Evolutionary conservation across 2,329 filamentous ascomycete genomes (phyloP).

Genomic region (Neonectria neomacrospora): DNA sequence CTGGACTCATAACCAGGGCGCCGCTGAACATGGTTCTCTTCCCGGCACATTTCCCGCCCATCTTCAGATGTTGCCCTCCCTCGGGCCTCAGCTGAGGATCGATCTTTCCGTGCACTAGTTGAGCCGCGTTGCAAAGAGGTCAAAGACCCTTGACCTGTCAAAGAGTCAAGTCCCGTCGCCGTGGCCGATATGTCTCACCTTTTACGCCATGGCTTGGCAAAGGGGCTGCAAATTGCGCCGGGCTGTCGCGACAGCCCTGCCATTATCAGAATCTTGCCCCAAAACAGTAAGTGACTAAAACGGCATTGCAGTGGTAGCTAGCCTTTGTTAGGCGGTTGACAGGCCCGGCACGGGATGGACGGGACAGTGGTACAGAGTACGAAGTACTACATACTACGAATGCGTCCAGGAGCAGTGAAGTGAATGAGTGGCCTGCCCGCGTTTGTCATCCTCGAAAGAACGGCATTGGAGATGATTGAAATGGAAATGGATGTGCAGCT

Average conservation of each 20-base stretch:
- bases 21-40: conserved; percentile 6
- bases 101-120: not conserved
- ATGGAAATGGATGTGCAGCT: conserved; percentile 1
- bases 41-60: not conserved
- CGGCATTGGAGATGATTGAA: not conserved
- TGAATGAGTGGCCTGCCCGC: conserved; percentile 2
- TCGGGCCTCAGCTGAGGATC: not conserved
- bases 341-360: not conserved
- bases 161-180: conserved; percentile 28
- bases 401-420: not conserved
- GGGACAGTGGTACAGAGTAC: not conserved
- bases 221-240: conserved; percentile 38
- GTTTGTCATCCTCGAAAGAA: not conserved
- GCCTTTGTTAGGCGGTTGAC: conserved; percentile 1
- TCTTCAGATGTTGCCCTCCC: not conserved
- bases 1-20: conserved; percentile 15
- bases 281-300: conserved; percentile 26
- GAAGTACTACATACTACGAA: no score
- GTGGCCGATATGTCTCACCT: conserved; percentile 31
- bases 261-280: conserved; percentile 20
- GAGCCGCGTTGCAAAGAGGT: conserved; percentile 10
- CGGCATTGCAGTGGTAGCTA: conserved; percentile 18
- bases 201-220: conserved; percentile 31
- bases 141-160: conserved; percentile 24
- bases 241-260: conserved; percentile 24